Evolutionary conservation across 139 green algal genomes (phyloP).

Genomic region (Tetraselmis striata): DNA sequence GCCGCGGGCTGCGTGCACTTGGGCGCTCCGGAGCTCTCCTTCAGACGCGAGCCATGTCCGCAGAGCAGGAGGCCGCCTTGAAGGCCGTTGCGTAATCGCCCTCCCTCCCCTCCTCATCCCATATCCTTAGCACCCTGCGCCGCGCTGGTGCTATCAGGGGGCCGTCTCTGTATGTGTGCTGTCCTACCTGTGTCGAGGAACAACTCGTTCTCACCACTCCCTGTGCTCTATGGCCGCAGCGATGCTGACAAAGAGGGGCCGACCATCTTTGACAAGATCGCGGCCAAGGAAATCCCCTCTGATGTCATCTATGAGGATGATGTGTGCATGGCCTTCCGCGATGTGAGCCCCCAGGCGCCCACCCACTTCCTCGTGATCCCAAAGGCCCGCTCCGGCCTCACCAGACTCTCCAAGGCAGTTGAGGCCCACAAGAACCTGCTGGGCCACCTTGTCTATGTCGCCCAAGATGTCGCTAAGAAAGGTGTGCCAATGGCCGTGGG

Average conservation of each 20-base stretch:
- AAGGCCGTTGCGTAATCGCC: not conserved
- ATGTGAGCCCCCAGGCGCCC: constrained; percentile 85
- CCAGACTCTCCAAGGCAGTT: constrained; percentile 65
- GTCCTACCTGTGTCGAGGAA: too few species aligned
- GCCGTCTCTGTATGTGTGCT: too few species aligned
- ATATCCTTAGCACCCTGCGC: too few species aligned
- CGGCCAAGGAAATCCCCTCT: constrained; percentile 78
- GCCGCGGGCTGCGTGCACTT: too few species aligned
- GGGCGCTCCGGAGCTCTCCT: too few species aligned
- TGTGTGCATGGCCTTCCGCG: constrained; percentile 79
- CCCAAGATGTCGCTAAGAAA: constrained; percentile 69
- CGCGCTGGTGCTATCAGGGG: too few species aligned
- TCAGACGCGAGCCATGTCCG: not conserved
- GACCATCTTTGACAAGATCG: constrained; percentile 97
- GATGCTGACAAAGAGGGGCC: constrained; percentile 32
- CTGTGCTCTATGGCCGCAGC: not conserved
- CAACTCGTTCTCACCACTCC: too few species aligned
- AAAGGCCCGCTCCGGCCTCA: constrained; percentile 53
- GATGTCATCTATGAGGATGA: constrained; percentile 96
- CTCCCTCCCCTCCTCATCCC: too few species aligned
- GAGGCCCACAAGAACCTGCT: constrained; percentile 73
- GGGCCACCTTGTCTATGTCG: constrained; percentile 80
- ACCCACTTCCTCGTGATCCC: constrained; percentile 73
- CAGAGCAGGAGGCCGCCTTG: not conserved
- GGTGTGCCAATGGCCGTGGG: too few species aligned